Conservation (phyloP, 768 basidiomycete species). For the Leccinellum rugosiceps region DNA sequence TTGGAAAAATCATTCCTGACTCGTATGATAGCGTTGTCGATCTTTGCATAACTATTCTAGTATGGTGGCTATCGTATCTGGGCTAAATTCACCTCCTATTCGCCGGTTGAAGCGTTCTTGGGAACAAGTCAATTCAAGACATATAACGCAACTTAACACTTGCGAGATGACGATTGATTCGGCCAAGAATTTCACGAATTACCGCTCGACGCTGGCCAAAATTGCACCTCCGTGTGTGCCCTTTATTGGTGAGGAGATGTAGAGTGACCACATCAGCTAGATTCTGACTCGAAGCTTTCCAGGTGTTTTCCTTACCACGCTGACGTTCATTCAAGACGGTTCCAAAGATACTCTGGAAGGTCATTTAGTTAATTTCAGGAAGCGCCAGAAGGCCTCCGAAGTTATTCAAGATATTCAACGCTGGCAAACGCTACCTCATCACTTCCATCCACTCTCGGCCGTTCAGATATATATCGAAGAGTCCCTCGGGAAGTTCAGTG, state of each 20-base stretch:
- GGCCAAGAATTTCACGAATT: conserved; percentile 92
- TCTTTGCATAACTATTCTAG: conserved; percentile 89
- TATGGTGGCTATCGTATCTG: conserved; percentile 96
- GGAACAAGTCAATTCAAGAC: conserved; percentile 79
- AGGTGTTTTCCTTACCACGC: conserved; percentile 94
- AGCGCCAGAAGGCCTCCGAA: conserved; percentile 93
- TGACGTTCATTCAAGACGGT: conserved; percentile 98
- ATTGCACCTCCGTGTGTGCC: conserved; percentile 94
- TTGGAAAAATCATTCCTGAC: not conserved
- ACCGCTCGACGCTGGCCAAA: conserved; percentile 76
- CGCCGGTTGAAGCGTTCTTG: conserved; percentile 90
- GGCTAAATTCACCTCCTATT: conserved; percentile 90
- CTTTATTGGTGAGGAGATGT: conserved; percentile 72
- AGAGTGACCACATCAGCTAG: not conserved
- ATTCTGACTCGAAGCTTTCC: conserved; percentile 2
- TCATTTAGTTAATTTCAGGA: conserved; percentile 89
- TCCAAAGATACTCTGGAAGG: conserved; percentile 81
- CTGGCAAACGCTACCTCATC: conserved; percentile 91
- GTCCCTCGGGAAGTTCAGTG: conserved; percentile 66
- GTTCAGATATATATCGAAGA: conserved; percentile 79
- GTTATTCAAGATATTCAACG: conserved; percentile 96
- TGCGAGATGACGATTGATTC: conserved; percentile 91
- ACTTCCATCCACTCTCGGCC: conserved; percentile 63
- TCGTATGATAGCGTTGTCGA: conserved; percentile 72
- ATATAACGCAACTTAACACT: conserved; percentile 66